These are phyloP conservation scores for Pestalotiopsis sp. DNA, from an alignment of 2,329 filamentous ascomycete species.

Conservation along the genomic window DNA sequence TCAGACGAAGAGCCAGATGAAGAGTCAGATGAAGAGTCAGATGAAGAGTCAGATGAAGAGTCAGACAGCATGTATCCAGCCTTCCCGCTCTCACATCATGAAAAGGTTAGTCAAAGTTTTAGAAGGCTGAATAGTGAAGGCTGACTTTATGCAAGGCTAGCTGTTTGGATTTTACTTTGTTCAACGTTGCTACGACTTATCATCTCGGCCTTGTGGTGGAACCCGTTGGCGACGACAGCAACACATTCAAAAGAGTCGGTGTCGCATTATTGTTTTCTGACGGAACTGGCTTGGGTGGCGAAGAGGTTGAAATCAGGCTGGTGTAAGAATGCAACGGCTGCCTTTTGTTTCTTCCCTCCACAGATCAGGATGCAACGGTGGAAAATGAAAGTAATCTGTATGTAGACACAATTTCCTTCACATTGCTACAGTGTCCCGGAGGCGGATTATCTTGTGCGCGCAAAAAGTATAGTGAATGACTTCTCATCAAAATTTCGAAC, in stretches of 20 bases:
- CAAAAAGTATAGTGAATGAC: too few relatives aligned
- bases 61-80: not conserved
- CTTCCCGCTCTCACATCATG: not conserved
- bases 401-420: too few relatives aligned
- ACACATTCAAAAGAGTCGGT: not conserved
- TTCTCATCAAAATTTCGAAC: too few relatives aligned
- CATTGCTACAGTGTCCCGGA: too few relatives aligned
- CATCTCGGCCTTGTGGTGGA: not conserved
- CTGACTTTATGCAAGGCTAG: not conserved
- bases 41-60: not conserved
- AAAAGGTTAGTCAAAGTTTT: not conserved
- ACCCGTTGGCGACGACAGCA: not conserved
- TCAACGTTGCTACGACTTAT: not conserved
- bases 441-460: too few relatives aligned
- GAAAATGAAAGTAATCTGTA: too few relatives aligned
- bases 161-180: not conserved
- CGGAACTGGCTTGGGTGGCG: rapidly evolving
- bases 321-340: not conserved
- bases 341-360: too few relatives aligned
- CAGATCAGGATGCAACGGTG: too few relatives aligned
- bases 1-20: not conserved
- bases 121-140: not conserved
- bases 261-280: not conserved
- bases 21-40: not conserved
- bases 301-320: not conserved